Base-by-base conservation (phyloP, 495 filamentous ascomycete species). In the Chaetomidium leptoderma region DNA sequence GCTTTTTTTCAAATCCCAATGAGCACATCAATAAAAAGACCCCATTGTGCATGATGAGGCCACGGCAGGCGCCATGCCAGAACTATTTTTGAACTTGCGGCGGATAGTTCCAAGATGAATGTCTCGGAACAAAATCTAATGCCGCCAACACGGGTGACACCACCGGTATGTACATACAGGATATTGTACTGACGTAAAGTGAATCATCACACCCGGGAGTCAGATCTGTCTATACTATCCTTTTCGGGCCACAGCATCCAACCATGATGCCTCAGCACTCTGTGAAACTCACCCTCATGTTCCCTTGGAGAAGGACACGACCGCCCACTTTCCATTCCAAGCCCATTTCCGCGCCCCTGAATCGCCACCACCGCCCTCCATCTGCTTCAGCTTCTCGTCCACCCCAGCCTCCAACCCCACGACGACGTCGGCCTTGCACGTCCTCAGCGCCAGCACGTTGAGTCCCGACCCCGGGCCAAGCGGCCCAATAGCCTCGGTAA, bases 321-420 rank as follows among this genome's bases (percentile, higher is more conserved):
- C 90, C 3, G 92, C 93, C 90, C 90, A 97, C 73, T 97, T 97
- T 9, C 93, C 93, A 68, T 82, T 89, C 92, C 92, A 97, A 1
- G 91, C 93, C 93, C 93, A 98, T 70, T 92, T 92, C 58, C 93
- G 81, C 19, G 83, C 80, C 16, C 87, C 86, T 13, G 75, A 78
- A 57, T 88, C 83, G 7, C 81, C 86, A 9, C 84, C 86, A 1
- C 86, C 90, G 14, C 78, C 83, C 43, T 89, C 85, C 62, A 70
- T 79, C 6, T 76, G 74, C 59, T 81, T 83, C 44, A 98, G 72
- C 69, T 81, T 79, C 74, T 96, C 92, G 69, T 98, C 92, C 63
- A 82, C 74, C 6, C 91, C 92, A 6, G 82, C 74, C 19, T 80
- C 79, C n/a, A 97, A 77, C 0, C 90, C 92, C n/a, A 95, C 92